Evolutionary conservation across 352 stramenopile genomes (phyloP).

Genomic region (Pythium rishiriense): DNA sequence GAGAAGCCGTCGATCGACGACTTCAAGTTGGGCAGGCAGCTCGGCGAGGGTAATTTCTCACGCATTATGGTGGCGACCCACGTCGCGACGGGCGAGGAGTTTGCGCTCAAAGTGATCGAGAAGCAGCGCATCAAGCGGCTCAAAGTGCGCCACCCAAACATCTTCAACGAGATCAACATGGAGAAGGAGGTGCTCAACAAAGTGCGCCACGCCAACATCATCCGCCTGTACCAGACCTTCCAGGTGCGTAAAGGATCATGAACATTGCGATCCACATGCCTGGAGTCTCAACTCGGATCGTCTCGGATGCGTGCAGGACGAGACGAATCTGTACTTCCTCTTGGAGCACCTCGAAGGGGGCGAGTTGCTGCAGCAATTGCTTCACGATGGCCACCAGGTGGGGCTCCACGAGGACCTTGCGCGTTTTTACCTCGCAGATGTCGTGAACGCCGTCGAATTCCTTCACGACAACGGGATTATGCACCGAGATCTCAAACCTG

Average conservation of each 20-base stretch:
- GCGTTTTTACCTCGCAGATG: constrained; percentile 86
- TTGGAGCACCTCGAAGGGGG: constrained; percentile 92
- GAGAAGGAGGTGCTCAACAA: constrained; percentile 94
- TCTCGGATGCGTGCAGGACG: constrained; percentile 69
- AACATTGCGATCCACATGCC: no score
- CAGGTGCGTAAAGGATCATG: constrained; percentile 69
- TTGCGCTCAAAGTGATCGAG: constrained; percentile 97
- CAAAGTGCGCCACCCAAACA: constrained; percentile 94
- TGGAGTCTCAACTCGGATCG: no score
- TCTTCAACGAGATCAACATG: constrained; percentile 99
- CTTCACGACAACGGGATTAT: constrained; percentile 92
- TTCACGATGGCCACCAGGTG: constrained; percentile 75
- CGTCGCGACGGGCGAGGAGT: constrained; percentile 88
- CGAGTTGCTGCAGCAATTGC: constrained; percentile 92
- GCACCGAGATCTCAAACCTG: constrained; percentile 93
- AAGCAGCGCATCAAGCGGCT: constrained; percentile 87
- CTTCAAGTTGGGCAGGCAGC: constrained; percentile 54
- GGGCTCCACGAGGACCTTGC: constrained; percentile 77
- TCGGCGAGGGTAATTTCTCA: constrained; percentile 95
- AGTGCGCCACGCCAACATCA: constrained; percentile 91
- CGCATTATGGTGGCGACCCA: constrained; percentile 90
- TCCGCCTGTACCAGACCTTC: constrained; percentile 95
- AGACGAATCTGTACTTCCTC: constrained; percentile 95
- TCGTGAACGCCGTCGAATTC: constrained; percentile 92
- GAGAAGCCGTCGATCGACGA: constrained; percentile 79